Evolutionary conservation across 139 green algal genomes (phyloP).

Genomic region (Picochlorum sp.): DNA sequence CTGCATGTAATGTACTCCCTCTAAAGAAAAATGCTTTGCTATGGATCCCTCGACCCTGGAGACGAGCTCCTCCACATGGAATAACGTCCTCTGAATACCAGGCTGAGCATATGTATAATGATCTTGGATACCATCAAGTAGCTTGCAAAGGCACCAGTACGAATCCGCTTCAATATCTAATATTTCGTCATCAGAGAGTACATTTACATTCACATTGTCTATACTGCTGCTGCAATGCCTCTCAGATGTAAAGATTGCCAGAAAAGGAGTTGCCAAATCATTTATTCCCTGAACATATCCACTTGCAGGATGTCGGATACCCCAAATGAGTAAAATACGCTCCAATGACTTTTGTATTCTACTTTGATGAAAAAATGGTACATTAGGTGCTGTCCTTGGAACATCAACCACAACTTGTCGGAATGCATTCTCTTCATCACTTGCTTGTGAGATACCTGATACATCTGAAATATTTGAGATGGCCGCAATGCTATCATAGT

Average conservation of each 20-base stretch:
- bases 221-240: slow-evolving; percentile 35
- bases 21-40: slow-evolving; percentile 60
- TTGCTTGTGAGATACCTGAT: not conserved
- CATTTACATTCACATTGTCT: slow-evolving; percentile 48
- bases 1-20: slow-evolving; percentile 92
- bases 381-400: slow-evolving; percentile 79
- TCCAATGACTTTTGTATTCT: slow-evolving; percentile 76
- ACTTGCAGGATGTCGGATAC: slow-evolving; percentile 80
- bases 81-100: slow-evolving; percentile 89
- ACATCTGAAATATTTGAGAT: not conserved
- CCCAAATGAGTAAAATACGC: slow-evolving; percentile 93
- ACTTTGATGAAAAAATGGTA: slow-evolving; percentile 79
- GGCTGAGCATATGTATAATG: slow-evolving; percentile 97
- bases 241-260: slow-evolving; percentile 82
- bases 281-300: slow-evolving; percentile 98
- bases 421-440: slow-evolving; percentile 10
- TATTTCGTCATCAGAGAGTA: slow-evolving; percentile 52
- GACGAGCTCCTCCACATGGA: slow-evolving; percentile 76
- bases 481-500: slow-evolving; percentile 63
- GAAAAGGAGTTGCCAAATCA: slow-evolving; percentile 93
- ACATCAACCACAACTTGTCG: slow-evolving; percentile 85
- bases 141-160: slow-evolving; percentile 93
- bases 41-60: slow-evolving; percentile 41
- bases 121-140: slow-evolving; percentile 80
- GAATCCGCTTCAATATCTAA: slow-evolving; percentile 86